A percentile compares a stretch with the other conserved stretches of the same genome.
These are phyloP conservation scores for Nicotiana attenuata DNA, from an alignment of 257 asterid genomes.

Conservation along the genomic window DNA sequence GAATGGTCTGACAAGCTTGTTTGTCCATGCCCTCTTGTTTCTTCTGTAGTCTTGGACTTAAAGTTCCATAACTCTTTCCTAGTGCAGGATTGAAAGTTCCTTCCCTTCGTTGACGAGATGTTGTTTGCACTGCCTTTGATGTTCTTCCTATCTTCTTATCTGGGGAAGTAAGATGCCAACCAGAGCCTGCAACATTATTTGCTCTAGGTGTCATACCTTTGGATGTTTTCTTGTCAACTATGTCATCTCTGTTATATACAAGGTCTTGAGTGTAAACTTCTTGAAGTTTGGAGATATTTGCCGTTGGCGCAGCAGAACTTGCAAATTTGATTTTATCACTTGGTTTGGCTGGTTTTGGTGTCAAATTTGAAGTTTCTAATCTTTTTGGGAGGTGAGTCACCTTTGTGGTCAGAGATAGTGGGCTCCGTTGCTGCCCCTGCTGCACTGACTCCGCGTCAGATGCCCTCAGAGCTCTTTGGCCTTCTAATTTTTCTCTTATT, in stretches of 20 bases:
- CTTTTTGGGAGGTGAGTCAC: conserved; percentile 34
- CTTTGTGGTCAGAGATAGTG: conserved; percentile 25
- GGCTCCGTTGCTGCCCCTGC: conserved; percentile 22
- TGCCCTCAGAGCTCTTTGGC: conserved; percentile 30
- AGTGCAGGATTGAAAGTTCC: conserved; percentile 21
- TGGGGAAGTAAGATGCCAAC: conserved; percentile 19
- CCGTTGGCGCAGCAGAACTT: no score
- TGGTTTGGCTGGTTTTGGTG: conserved; percentile 30
- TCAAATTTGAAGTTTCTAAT: conserved; percentile 31
- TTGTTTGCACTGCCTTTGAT: conserved; percentile 24
- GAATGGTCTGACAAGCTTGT: conserved; percentile 29
- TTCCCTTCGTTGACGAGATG: conserved; percentile 6
- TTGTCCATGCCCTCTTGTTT: conserved; percentile 12
- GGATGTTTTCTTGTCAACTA: conserved; percentile 28
- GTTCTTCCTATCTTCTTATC: conserved; percentile 27
- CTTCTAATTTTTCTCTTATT: conserved; percentile 49
- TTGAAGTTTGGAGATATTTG: no score
- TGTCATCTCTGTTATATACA: conserved; percentile 14
- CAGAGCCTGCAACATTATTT: conserved; percentile 23
- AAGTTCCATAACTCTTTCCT: conserved; percentile 38
- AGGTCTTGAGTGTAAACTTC: no score
- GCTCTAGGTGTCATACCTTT: conserved; percentile 37
- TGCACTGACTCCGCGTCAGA: conserved; percentile 13
- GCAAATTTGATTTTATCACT: no score
- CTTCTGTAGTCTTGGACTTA: conserved; percentile 52